Base-by-base conservation (phyloP, 208 protist species). In the Crithidia acanthocephali region DNA sequence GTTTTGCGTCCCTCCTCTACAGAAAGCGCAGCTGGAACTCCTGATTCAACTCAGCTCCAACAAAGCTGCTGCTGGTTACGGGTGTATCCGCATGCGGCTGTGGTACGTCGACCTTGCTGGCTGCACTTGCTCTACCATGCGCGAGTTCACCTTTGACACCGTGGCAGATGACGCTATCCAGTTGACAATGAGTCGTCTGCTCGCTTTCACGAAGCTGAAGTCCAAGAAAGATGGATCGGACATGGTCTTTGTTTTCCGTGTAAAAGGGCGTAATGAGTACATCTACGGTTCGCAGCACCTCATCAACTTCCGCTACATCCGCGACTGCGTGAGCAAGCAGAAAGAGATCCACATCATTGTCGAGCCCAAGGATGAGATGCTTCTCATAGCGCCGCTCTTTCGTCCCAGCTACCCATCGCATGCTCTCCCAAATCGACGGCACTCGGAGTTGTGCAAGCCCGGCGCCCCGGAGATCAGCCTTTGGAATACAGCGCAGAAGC, bases 221-320 rank as follows among this genome's bases (percentile, higher is more conserved):
- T 59, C 60, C 1, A 80, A 79, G 32, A 78, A 65, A 33, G 59
- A 66, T 40, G 50, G 48, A 0, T 32, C 55, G 1, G 61, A 79
- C 13, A 59, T 74, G 22, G 47, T 82, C 1, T 83, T 86, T 65
- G 52, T 90, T 13, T 90, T 93, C 64, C 76, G 75, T 47, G 80
- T 87, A 1, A 81, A 87, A 37, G 85, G 83, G 2, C 40, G 80
- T n/a, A 87, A 80, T 23, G 88, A 93, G 32, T 91, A 81, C 57
- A 83, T 91, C 4, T 87, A 93, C 53, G 83, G 88, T 7, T 23
- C 44, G 15, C 73, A 89, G 52, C 58, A 35, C n/a, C 55, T 89
- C 1, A 88, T 87, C 50, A 83, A 87, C 57, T 91, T 89, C 64
- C 65, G 72, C 40, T 80, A 85, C 58, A 84, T 91, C 20, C 64